These are phyloP conservation scores for Phytopythium boreale DNA, from an alignment of 352 stramenopile genomes.

Conservation along the genomic window DNA sequence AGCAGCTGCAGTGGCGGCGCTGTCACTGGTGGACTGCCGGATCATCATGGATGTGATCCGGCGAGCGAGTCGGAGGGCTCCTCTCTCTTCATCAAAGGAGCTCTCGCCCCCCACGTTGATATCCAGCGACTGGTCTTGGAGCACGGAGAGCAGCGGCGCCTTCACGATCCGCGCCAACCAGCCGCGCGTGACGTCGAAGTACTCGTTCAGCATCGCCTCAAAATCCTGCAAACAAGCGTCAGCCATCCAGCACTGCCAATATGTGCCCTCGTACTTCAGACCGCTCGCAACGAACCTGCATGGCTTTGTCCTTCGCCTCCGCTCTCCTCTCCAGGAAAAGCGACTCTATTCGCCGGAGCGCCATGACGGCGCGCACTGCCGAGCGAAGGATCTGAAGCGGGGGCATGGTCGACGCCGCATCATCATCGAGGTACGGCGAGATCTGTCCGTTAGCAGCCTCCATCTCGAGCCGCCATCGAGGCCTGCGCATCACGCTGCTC, in stretches of 20 bases:
- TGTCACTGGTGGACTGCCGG: background rate
- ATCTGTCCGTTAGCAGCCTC: constrained; percentile 31
- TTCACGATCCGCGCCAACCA: constrained; percentile 59
- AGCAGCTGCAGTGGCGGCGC: constrained; percentile 11
- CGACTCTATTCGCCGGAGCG: constrained; percentile 20
- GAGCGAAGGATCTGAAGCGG: constrained; percentile 45
- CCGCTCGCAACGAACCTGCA: constrained; percentile 16
- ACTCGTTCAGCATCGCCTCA: constrained; percentile 55
- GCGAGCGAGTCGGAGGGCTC: background rate
- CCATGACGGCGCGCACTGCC: constrained; percentile 23
- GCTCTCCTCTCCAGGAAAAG: constrained; percentile 34
- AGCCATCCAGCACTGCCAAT: background rate
- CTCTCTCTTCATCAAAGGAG: background rate
- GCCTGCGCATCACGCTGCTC: constrained; percentile 22
- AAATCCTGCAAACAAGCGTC: constrained; percentile 35
- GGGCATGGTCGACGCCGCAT: constrained; percentile 20
- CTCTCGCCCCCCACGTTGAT: constrained; percentile 32
- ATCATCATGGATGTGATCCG: background rate
- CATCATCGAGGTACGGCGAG: constrained; percentile 19
- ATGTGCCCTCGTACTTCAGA: background rate
- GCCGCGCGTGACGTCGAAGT: constrained; percentile 60
- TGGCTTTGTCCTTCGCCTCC: constrained; percentile 31
- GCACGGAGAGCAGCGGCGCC: constrained; percentile 39
- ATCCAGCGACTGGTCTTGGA: constrained; percentile 50
- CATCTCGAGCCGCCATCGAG: constrained; percentile 46